Evolutionary conservation across 1,139 yeast genomes (phyloP), one percentile per base, ranked within the genome.

Genomic region (Hyphopichia buzzinii): DNA sequence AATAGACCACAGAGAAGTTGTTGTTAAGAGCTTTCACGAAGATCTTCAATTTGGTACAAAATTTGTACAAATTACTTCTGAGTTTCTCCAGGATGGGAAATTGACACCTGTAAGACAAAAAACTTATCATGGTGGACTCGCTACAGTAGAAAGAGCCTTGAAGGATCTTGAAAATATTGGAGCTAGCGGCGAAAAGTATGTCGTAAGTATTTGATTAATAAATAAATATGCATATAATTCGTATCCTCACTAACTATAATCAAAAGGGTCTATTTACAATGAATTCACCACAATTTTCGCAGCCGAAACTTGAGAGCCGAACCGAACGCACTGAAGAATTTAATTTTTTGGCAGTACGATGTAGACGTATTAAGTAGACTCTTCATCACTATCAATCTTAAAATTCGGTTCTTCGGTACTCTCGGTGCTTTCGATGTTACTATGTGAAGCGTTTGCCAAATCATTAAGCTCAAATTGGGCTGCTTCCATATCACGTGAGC

Each of bases 21-120:
- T 57, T 10, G 62, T 72, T 25, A 72, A 72, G 42, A 51, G 52
- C 38, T 72, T 72, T 43, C 77, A 72, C 40, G 77, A 72, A 47
- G 63, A 71, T 41, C 34, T 65, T 14, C 48, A 45, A 7, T 66
- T 57, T 46, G 77, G 77, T 11, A 44, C 52, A 26, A 42, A 48
- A 19, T 51, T 72, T 24, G 70, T 71, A 12, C 34, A 51, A 3
- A 49, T 48, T 7, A 69, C 76, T 1, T 50, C 64, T 2, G 39
- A 46, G 4, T 54, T 62, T 4, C 51, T 72, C 12, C 46, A 54
- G 3, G 32, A 42, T 0, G 56, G 54, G 3, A 34, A 41, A 26
- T 43, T 68, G 4, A 52, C 49, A 28, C 67, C 74, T 2, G 63
- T 64, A n/a, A 55, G 57, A 39, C 52, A 55, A 30, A 65, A 54